phyloP scores from a whole-genome alignment of 2,329 filamentous ascomycete genomes.

The Ceratocystis papillata region DNA sequence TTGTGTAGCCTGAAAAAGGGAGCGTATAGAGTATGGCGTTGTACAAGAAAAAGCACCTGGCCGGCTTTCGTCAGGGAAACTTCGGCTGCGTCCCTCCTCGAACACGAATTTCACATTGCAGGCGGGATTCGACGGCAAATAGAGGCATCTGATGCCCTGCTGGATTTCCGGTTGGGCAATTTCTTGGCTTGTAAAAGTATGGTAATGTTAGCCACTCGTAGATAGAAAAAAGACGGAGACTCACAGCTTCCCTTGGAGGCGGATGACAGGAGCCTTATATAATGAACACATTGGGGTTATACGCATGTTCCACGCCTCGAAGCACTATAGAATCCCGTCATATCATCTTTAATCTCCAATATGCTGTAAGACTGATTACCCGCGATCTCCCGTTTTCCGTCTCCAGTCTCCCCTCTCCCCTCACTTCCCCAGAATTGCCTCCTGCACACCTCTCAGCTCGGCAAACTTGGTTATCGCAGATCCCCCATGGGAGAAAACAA shows the following conservation, averaged over 20 bases:
- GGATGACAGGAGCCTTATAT: not conserved
- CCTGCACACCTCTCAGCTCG: not conserved
- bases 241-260: not conserved
- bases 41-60: not conserved
- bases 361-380: not conserved
- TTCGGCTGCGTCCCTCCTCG: not conserved
- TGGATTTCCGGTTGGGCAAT: too few species aligned
- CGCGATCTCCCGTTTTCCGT: not conserved
- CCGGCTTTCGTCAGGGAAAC: not conserved
- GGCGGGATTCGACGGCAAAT: not conserved
- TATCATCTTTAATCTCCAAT: not conserved
- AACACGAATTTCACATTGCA: not conserved
- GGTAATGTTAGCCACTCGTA: not conserved
- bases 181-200: not conserved
- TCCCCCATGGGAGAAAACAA: not conserved
- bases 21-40: not conserved
- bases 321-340: not conserved
- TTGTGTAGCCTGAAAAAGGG: conserved; percentile 2
- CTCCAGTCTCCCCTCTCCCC: not conserved
- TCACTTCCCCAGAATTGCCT: not conserved
- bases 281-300: not conserved
- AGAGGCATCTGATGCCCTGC: too few species aligned
- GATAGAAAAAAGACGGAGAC: not conserved
- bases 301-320: not conserved
- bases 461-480: conserved; percentile 6